Evolutionary conservation across 306 rosid species (phyloP).

Genomic region (Cicer arietinum): DNA sequence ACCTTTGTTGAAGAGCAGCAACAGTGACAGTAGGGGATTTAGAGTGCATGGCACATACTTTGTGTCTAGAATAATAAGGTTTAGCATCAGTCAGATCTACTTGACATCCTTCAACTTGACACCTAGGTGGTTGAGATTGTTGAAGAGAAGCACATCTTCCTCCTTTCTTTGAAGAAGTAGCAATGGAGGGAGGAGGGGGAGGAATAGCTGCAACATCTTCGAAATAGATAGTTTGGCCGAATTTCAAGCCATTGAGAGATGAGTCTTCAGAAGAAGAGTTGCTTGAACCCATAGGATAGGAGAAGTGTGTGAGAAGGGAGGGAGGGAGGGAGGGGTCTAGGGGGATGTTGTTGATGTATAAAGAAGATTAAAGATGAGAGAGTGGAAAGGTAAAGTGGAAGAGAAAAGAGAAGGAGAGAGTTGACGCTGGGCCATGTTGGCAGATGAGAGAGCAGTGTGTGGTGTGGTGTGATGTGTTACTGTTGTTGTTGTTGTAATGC

Average conservation of each 20-base stretch:
- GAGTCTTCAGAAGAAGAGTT: slow-evolving; percentile 59
- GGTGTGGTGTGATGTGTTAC: not conserved
- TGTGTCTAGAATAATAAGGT: slow-evolving; percentile 91
- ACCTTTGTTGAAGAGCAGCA: slow-evolving; percentile 79
- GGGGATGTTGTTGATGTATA: not conserved
- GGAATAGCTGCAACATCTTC: slow-evolving; percentile 63
- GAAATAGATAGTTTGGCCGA: slow-evolving; percentile 78
- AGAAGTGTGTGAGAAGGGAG: not conserved
- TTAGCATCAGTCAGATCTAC: slow-evolving; percentile 88
- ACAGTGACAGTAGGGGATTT: slow-evolving; percentile 81
- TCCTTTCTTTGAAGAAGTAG: slow-evolving; percentile 59
- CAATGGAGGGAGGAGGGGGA: slow-evolving; percentile 45
- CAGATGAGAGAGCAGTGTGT: slow-evolving; percentile 45
- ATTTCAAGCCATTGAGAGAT: slow-evolving; percentile 73
- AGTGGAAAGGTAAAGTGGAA: not conserved
- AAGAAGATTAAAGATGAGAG: too few species aligned
- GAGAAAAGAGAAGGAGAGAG: slow-evolving; percentile 52
- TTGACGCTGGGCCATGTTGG: slow-evolving; percentile 76
- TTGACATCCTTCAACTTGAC: slow-evolving; percentile 92
- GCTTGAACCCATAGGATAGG: slow-evolving; percentile 61
- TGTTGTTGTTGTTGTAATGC: not conserved
- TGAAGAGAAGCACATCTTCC: slow-evolving; percentile 48
- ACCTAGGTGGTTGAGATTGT: slow-evolving; percentile 73
- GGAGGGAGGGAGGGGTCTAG: not conserved
- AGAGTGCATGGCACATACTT: slow-evolving; percentile 87